phyloP scores from a whole-genome alignment of 345 rosid genomes.

The Corchorus capsularis region DNA sequence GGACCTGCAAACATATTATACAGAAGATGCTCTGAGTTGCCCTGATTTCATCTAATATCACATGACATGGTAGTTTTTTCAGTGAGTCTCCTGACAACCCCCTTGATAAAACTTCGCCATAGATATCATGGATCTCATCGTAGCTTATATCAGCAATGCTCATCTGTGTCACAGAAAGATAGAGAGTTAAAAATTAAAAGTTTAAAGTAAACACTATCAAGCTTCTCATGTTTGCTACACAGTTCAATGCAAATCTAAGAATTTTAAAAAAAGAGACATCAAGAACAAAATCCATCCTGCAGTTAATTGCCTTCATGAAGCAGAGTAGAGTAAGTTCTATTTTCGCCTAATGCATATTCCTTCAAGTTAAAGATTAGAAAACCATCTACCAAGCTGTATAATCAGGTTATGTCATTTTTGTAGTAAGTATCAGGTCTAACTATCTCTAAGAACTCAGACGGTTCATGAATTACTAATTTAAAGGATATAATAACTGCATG shows the following conservation, averaged over 20 bases:
- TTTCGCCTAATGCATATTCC: neutral
- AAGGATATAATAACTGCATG: neutral
- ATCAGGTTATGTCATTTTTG: neutral
- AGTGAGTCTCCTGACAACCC: conserved; percentile 67
- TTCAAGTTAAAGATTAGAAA: neutral
- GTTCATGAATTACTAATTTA: neutral
- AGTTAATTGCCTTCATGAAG: neutral
- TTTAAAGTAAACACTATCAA: neutral
- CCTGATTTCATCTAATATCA: conserved; percentile 51
- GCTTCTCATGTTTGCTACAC: neutral
- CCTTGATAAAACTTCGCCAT: conserved; percentile 43
- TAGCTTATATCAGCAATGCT: conserved; percentile 44
- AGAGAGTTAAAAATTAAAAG: neutral
- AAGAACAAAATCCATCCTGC: neutral
- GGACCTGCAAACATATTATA: conserved; percentile 78
- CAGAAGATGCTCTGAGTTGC: conserved; percentile 53
- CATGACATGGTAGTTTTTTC: conserved; percentile 63
- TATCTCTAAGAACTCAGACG: no score
- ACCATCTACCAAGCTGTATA: neutral
- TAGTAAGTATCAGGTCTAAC: no score
- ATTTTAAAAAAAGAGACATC: neutral
- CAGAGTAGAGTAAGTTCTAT: neutral
- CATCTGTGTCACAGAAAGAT: conserved; percentile 35
- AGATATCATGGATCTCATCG: conserved; percentile 44
- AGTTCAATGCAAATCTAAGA: neutral